phyloP scores from a whole-genome alignment of 345 rosid genomes.

The Cardamine resedifolia region DNA sequence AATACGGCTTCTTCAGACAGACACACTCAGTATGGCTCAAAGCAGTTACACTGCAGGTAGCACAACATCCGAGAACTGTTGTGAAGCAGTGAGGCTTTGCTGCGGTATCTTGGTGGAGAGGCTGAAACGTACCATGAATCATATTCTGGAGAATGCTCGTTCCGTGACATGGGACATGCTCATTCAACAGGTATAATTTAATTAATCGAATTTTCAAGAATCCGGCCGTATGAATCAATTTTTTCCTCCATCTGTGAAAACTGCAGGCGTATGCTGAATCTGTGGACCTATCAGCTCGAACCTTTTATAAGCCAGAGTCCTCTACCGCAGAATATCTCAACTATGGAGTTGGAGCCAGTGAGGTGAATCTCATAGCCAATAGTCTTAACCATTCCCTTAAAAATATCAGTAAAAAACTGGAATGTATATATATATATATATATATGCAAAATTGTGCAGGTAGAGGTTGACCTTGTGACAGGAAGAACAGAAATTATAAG shows the following conservation, averaged over 20 bases:
- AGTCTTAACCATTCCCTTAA: background rate
- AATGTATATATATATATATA: no score
- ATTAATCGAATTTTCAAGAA: background rate
- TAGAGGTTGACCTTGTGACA: no score
- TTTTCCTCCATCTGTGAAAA: background rate
- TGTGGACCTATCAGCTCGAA: slow-evolving; percentile 61
- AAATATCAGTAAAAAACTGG: background rate
- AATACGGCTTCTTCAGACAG: slow-evolving; percentile 66
- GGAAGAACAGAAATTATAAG: no score
- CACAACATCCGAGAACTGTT: slow-evolving; percentile 83
- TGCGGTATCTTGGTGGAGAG: slow-evolving; percentile 71
- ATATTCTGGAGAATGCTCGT: slow-evolving; percentile 45
- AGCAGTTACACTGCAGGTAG: slow-evolving; percentile 78
- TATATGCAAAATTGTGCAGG: slow-evolving; percentile 34
- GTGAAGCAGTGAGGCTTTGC: slow-evolving; percentile 75
- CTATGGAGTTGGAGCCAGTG: slow-evolving; percentile 91
- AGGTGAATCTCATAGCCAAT: slow-evolving; percentile 53
- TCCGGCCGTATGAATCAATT: no score
- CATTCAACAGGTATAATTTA: slow-evolving; percentile 58
- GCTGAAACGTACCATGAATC: slow-evolving; percentile 50
- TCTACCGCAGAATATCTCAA: slow-evolving; percentile 59
- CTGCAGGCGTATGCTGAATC: slow-evolving; percentile 66
- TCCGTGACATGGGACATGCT: slow-evolving; percentile 66
- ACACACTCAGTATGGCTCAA: slow-evolving; percentile 68
- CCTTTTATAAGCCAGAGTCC: slow-evolving; percentile 55